Base-by-base conservation (phyloP, 2,329 filamentous ascomycete species). In the Ophiostoma triangulosporum region DNA sequence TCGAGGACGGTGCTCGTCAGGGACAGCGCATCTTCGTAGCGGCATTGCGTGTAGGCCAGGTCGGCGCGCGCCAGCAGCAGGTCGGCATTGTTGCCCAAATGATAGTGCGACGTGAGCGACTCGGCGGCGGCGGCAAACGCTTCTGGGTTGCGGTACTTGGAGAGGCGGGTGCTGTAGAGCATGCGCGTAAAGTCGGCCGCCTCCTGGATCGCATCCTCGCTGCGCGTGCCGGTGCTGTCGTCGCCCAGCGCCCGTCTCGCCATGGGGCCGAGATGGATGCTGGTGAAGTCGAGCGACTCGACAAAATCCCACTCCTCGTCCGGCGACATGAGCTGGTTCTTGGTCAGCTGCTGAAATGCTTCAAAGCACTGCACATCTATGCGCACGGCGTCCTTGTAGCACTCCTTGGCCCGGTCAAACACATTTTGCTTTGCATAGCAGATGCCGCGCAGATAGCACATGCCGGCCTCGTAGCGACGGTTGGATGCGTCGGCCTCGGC, bases 341-440 rank as follows among this genome's bases (percentile, higher is more conserved):
- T 88, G 83, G 97, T 96, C 53, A 98, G 78, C 71, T 97, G 90
- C 62, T 96, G 90, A 64, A 98, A 97, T 0, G 93, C 93, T 68
- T 98, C 93, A 64, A 95, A 97, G 69, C 93, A 98, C 67, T 95
- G 90, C 3, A 97, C 90, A 64, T 98, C 93, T 63, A 98, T 96
- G 57, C 87, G 82, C 46, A 97, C 89, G 2, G 93, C 93, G 62
- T 95, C 88, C 71, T 96, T 97, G 75, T 97, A 98, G 70, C 93
- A 97, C 63, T 97, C 90, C 67, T 96, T 96, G 51, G 93, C 93
- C 32, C 89, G 83, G 66, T 98, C 93, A 62, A 97, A 97, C 26
- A 91, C 87, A 67, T 97, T 98, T 66, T 95, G 88, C 69, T 95
- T 95, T 6, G 93, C 90, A 65, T 89, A 96, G 73, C 94, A 97